phyloP scores from a whole-genome alignment of 2,329 filamentous ascomycete genomes.

The Blastomyces gilchristii region DNA sequence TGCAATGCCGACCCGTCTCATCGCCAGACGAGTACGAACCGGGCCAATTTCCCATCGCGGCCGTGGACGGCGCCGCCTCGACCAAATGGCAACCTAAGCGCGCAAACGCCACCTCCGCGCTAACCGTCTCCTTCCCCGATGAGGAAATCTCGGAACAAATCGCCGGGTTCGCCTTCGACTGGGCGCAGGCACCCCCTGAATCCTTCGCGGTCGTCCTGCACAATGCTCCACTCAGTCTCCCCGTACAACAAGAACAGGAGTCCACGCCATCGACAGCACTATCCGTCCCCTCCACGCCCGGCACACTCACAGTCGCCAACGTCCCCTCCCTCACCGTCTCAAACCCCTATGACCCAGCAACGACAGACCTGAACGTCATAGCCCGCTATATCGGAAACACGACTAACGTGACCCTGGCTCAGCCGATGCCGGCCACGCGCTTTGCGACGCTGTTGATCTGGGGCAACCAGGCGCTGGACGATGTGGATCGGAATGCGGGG shows the following conservation, averaged over 20 bases:
- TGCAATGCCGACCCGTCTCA: constrained; percentile 51
- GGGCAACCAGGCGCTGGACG: constrained; percentile 33
- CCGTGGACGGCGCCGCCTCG: constrained; percentile 55
- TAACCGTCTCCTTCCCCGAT: constrained; percentile 49
- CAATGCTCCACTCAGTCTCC: constrained; percentile 33
- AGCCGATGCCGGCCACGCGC: constrained; percentile 25
- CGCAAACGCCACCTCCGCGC: constrained; percentile 41
- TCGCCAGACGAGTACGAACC: constrained; percentile 43
- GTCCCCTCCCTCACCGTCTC: constrained; percentile 28
- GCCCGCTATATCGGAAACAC: constrained; percentile 32
- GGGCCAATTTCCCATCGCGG: constrained; percentile 59
- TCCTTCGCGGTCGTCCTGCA: constrained; percentile 47
- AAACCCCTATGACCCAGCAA: constrained; percentile 27
- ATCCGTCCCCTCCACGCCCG: constrained; percentile 10
- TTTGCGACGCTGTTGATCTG: constrained; percentile 37
- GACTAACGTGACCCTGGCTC: constrained; percentile 30
- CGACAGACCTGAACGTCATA: constrained; percentile 27
- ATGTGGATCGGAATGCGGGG: constrained; percentile 22
- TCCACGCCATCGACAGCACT: constrained; percentile 4
- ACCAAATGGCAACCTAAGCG: constrained; percentile 56
- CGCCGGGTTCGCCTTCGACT: constrained; percentile 48
- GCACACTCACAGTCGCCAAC: constrained; percentile 18
- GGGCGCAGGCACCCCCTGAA: constrained; percentile 46
- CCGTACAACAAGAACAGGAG: not conserved
- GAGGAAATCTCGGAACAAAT: constrained; percentile 20